Base-by-base conservation (phyloP, 1,284 basidiomycete genomes). In the Moniliella sp. region DNA sequence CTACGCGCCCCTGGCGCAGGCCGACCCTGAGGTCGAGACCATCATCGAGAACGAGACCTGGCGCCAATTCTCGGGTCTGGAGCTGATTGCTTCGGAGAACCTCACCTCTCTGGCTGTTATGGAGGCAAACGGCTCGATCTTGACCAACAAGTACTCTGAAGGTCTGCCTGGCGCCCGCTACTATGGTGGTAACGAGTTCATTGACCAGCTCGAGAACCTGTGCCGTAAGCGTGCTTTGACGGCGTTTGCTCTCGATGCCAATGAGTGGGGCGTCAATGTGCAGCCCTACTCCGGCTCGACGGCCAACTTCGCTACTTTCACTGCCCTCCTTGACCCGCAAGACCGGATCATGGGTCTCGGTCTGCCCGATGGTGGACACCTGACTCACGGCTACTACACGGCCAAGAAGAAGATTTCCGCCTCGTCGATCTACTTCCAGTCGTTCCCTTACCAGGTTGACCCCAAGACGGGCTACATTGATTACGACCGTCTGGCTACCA, bases 371-470 rank as follows among this genome's bases (percentile, higher is more conserved):
- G 91, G 91, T 63, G 91, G 91, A 39, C 91, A 97, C 65, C 72
- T 99, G 46, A 93, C 86, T 27, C 86, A 94, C 64, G 86, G 86
- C 25, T 91, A 91, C 70, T 94, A 93, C 66, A 94, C 86, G 43
- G 84, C 84, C 43, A 93, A 93, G 69, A 91, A 93, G 72, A 97
- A 97, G 68, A 97, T 99, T 74, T 93, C 88, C 33, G 84, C 91
- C 15, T 97, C 88, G 25, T 94, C 88, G 12, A 94, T 97, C 68
- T 97, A 97, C 72, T 99, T 97, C 78, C 86, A 97, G 65, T 93
- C 88, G 28, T 72, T 94, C 63, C 91, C 91, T 31, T 99, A 97
- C 62, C 75, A 73, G 39, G 79, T 97, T 48, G 46, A 57, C 45
- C 39, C 46, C 27, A 37, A 50, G 37, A 81, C 77, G 40, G 78